These are phyloP conservation scores for Skeletonema tropicum DNA, from an alignment of 108 stramenopile species.

Conservation along the genomic window DNA sequence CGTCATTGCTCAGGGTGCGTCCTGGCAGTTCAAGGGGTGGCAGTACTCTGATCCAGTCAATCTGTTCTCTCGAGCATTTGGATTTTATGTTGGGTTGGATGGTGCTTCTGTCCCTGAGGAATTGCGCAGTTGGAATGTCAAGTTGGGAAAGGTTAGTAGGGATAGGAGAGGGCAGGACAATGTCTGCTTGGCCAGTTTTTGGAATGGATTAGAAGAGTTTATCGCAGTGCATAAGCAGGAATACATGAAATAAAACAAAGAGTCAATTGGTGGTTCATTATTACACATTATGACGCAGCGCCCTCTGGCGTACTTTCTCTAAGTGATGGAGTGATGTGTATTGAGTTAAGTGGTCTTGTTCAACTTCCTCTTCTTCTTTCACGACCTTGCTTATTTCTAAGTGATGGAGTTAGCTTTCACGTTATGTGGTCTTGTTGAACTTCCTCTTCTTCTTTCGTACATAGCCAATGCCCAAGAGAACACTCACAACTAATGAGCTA, in stretches of 20 bases:
- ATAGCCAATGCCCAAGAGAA: not conserved
- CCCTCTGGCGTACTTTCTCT: no score
- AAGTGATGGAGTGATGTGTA: no score
- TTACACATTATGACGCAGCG: no score
- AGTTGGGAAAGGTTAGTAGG: conserved; percentile 62
- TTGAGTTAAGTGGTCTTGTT: conserved; percentile 5
- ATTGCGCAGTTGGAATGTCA: conserved; percentile 74
- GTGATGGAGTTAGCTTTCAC: no score
- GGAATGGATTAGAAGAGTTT: conserved; percentile 87
- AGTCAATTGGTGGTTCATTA: not conserved
- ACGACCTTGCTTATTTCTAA: no score
- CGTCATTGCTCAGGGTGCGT: conserved; percentile 89
- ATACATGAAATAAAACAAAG: conserved; percentile 12
- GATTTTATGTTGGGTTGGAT: conserved; percentile 83
- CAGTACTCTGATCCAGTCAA: conserved; percentile 81
- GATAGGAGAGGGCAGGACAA: conserved; percentile 87
- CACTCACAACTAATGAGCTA: not conserved
- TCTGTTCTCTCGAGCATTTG: conserved; percentile 72
- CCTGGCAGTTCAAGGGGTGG: conserved; percentile 99
- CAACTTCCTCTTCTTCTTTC: conserved; percentile 12
- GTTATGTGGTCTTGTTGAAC: no score
- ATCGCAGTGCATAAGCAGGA: conserved; percentile 86
- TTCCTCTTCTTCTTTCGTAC: conserved; percentile 17
- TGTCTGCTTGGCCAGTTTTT: conserved; percentile 80
- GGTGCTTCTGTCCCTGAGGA: conserved; percentile 72